Evolutionary conservation across 2,329 filamentous ascomycete genomes (phyloP).

Genomic region (Chaetomium olivaceum): DNA sequence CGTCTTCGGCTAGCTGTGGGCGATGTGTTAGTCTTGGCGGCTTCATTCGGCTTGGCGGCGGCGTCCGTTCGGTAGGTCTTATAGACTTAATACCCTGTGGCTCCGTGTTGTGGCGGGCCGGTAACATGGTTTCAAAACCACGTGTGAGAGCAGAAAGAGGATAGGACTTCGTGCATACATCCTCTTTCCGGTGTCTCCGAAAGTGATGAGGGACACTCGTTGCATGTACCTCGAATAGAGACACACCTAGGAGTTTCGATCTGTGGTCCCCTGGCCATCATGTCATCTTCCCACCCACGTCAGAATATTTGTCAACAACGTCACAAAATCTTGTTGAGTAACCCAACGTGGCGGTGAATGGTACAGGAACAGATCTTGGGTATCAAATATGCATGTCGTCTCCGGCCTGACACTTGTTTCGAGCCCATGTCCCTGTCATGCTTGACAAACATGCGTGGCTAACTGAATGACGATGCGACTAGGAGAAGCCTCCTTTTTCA

Average conservation of each 20-base stretch:
- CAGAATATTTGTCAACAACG: slow-evolving; percentile 23
- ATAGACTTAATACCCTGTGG: background rate
- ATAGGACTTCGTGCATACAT: background rate
- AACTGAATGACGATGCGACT: slow-evolving; percentile 18
- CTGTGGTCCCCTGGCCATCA: slow-evolving; percentile 26
- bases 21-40: background rate
- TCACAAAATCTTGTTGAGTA: slow-evolving; percentile 26
- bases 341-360: slow-evolving; percentile 38
- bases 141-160: background rate
- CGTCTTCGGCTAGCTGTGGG: background rate
- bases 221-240: slow-evolving; percentile 20
- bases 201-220: background rate
- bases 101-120: slow-evolving; percentile 2
- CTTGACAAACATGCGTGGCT: slow-evolving; percentile 15
- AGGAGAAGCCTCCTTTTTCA: slow-evolving; percentile 16
- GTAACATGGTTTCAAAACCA: background rate
- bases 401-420: slow-evolving; percentile 27
- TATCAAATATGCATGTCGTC: slow-evolving; percentile 37
- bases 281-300: slow-evolving; percentile 24
- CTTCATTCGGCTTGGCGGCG: background rate
- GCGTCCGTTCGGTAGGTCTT: background rate
- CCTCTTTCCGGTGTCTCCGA: background rate
- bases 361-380: slow-evolving; percentile 35
- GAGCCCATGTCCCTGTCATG: slow-evolving; percentile 32
- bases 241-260: slow-evolving; percentile 23